Base-by-base conservation (phyloP, 208 protist genomes). In the Cochliopodium minus region DNA sequence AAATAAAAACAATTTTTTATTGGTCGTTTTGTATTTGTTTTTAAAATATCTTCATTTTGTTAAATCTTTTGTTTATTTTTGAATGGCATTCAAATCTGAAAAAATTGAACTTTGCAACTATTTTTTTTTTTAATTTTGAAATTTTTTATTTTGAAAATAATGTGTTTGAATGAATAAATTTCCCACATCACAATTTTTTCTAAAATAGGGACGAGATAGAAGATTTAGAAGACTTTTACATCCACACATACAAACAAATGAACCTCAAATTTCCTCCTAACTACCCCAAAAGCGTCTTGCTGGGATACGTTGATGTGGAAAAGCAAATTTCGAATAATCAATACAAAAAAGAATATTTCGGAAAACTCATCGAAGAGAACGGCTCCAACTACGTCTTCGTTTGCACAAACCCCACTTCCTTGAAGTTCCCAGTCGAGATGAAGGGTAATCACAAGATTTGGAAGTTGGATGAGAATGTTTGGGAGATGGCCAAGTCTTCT, bases 251-350 rank as follows among this genome's bases (percentile, higher is more conserved):
- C 22, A 64, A 23, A 61, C 40, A 84, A 85, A 54, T 49, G 73
- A 47, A 33, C 58, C 10, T 63, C 23, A 38, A 65, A 11, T 86
- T 87, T 59, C 85, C 85, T 17, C 68, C 65, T 54, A 71, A 87
- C 70, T 90, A 88, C 66, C 85, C 85, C 25, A 85, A 78, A 10
- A 66, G 72, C 13, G 80, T 82, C 15, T 68, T 90, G 10, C 66
- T 90, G 0, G 85, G 85, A 28, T 88, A 82, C 64, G 83, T 89
- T 10, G 85, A 83, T 58, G 34, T 88, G 40, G 71, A 70, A 35
- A 81, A 86, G 51, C 78, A 70, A 64, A 50, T 88, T 4, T 70
- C 83, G 35, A 61, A 61, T 2, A 71, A 79, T 10, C 59, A 55
- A 25, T 87, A 85, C 66, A 49, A 77, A 48, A 53, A 61, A n/a